Percentiles rank a stretch among this genome's conserved stretches.
phyloP scores from a whole-genome alignment of 2,329 filamentous ascomycete genomes.

The Ophiostoma tasmaniense region DNA sequence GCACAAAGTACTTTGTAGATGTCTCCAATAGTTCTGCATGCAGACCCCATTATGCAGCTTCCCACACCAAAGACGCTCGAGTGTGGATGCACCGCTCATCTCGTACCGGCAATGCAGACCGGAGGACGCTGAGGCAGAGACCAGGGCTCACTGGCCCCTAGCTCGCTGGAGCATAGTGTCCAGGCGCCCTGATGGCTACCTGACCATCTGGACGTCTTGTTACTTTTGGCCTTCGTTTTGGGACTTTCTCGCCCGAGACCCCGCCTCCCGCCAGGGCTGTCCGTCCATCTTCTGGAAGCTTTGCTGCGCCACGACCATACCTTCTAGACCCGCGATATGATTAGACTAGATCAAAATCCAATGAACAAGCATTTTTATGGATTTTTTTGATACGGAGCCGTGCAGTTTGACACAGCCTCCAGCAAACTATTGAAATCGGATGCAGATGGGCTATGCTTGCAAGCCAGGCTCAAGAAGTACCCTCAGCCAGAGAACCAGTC shows the following conservation, averaged over 20 bases:
- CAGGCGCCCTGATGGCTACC: background rate
- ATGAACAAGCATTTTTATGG: background rate
- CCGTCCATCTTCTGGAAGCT: constrained; percentile 1
- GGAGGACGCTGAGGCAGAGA: background rate
- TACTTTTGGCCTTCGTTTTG: background rate
- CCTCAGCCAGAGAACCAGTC: no score
- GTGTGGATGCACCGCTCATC: background rate
- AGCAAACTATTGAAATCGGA: background rate
- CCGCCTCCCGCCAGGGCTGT: background rate
- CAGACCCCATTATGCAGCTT: background rate
- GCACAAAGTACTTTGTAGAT: background rate
- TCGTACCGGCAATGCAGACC: background rate
- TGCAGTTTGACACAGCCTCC: background rate
- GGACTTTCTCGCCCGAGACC: background rate
- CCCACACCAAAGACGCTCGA: background rate
- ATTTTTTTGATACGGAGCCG: background rate
- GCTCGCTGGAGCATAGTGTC: no score
- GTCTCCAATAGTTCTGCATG: background rate
- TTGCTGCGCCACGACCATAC: background rate
- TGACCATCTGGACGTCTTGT: background rate
- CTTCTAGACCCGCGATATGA: background rate
- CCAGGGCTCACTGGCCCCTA: background rate
- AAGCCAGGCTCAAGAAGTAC: background rate
- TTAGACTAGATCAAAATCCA: background rate
- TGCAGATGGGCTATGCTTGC: background rate